Evolutionary conservation across 1,284 basidiomycete genomes (phyloP), one percentile per base, ranked within the genome.

Genomic region (Malassezia brasiliensis): DNA sequence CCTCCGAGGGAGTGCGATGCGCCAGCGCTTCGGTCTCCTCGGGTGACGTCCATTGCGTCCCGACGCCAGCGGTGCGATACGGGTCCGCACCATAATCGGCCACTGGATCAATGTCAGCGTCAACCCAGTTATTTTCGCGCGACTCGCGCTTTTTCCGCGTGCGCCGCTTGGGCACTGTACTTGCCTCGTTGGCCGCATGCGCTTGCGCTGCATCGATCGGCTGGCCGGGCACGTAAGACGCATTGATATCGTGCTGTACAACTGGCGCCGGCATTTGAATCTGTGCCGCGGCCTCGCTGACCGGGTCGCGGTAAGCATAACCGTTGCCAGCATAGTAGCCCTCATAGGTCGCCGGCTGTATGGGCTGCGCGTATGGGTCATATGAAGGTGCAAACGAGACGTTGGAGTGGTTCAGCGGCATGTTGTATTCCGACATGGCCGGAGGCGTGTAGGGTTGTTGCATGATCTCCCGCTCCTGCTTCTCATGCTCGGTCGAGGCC

Each of bases 11-110:
- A 9, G 30, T n/a, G 3, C 31, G 45, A 14, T 34, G 45, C 45
- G 20, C 22, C 45, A 7, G 28, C 20, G 45, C 45, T 11, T 47
- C 30, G 20, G 31, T 15, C n/a, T 47, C 30, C 14, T 34, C 45
- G 11, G 31, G 28, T 22, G 45, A 32, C 12, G 12, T 25, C 45
- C 45, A 47, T 2, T 47, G 45, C 22, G 45, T n/a, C 17, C 45
- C 45, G 35, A 47, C 45, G 15, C 45, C 45, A 5, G 45, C 45
- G 8, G 45, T 47, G 30, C 45, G 45, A n/a, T 47, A 47, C 7
- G 45, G 45, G 28, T 47, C 45, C 17, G 45, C n/a, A 14, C 45
- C 45, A 11, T 47, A 47, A 15, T 47, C 45, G 11, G 31, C 11
- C 28, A 47, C 31, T 9, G 45, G 45, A n/a, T 47, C 35, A 7